Conservation (phyloP, 306 rosid species). For the Rosa persica region DNA sequence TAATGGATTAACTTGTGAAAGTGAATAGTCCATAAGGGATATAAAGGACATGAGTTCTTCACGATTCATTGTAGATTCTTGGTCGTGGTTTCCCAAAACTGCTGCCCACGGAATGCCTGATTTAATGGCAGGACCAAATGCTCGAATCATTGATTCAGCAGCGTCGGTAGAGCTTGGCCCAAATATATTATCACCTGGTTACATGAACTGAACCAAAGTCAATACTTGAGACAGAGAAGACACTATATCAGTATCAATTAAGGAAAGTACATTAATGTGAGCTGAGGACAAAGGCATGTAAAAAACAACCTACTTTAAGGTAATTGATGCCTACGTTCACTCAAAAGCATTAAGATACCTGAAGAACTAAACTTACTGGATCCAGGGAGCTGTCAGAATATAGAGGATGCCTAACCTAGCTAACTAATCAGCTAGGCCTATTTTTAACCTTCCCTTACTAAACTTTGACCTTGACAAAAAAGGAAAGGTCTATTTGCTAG, state of each 20-base stretch:
- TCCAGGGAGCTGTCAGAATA: background rate
- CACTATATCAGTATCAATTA: background rate
- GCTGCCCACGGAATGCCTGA: constrained; percentile 93
- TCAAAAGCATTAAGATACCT: background rate
- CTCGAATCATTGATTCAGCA: constrained; percentile 74
- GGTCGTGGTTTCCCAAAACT: constrained; percentile 91
- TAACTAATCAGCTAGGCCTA: background rate
- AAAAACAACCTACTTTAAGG: background rate
- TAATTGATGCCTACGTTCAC: constrained; percentile 1
- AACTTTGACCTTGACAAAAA: background rate
- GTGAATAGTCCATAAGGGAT: constrained; percentile 89
- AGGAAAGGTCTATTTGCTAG: background rate
- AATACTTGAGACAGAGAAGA: background rate
- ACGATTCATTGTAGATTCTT: constrained; percentile 83
- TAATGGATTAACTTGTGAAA: constrained; percentile 62
- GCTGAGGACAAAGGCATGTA: background rate
- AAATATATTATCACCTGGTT: constrained; percentile 79
- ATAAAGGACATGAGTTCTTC: constrained; percentile 75
- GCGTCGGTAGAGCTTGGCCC: constrained; percentile 81
- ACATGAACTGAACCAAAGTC: constrained; percentile 33
- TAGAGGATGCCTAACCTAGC: background rate
- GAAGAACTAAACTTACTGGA: background rate
- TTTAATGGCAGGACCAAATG: constrained; percentile 86
- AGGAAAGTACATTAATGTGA: background rate
- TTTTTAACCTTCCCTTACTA: background rate